A percentile compares a stretch with the other conserved stretches of the same genome.
phyloP scores from a whole-genome alignment of 202 grass and related monocot species.

The Zizania palustris region DNA sequence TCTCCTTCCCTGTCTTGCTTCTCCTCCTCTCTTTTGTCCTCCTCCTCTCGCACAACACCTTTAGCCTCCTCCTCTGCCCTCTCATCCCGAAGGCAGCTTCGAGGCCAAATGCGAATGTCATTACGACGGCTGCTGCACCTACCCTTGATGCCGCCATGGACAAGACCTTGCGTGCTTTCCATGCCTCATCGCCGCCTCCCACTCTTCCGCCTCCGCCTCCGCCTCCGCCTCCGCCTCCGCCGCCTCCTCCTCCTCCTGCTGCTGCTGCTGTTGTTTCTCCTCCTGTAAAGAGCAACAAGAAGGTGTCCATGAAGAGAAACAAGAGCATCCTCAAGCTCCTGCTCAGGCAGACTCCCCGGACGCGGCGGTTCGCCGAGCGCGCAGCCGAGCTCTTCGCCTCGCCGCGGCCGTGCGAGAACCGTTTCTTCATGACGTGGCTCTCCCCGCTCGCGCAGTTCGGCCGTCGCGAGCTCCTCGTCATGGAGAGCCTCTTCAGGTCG shows the following conservation, averaged over 20 bases:
- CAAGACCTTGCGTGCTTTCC: slow-evolving; percentile 30
- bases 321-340: slow-evolving; percentile 44
- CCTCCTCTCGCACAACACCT: slow-evolving; percentile 54
- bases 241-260: background rate
- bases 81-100: slow-evolving; percentile 23
- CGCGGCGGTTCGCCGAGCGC: slow-evolving; percentile 50
- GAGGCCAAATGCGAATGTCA: slow-evolving; percentile 18
- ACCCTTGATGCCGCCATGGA: slow-evolving; percentile 32
- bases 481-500: slow-evolving; percentile 86
- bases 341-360: slow-evolving; percentile 27
- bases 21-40: slow-evolving; percentile 43
- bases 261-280: background rate
- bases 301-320: slow-evolving; percentile 44
- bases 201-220: background rate
- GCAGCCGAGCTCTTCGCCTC: slow-evolving; percentile 57
- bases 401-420: slow-evolving; percentile 40
- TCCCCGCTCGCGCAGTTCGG: slow-evolving; percentile 63
- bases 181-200: background rate
- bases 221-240: background rate
- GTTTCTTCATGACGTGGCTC: slow-evolving; percentile 90
- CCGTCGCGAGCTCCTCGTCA: slow-evolving; percentile 57
- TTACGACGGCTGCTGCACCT: background rate
- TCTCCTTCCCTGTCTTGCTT: slow-evolving; percentile 42
- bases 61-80: slow-evolving; percentile 48
- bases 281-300: slow-evolving; percentile 23